Evolutionary conservation across 176 grass and related monocot genomes (phyloP), one percentile per base, ranked within the genome.

Genomic region (Aegilops bicornis): DNA sequence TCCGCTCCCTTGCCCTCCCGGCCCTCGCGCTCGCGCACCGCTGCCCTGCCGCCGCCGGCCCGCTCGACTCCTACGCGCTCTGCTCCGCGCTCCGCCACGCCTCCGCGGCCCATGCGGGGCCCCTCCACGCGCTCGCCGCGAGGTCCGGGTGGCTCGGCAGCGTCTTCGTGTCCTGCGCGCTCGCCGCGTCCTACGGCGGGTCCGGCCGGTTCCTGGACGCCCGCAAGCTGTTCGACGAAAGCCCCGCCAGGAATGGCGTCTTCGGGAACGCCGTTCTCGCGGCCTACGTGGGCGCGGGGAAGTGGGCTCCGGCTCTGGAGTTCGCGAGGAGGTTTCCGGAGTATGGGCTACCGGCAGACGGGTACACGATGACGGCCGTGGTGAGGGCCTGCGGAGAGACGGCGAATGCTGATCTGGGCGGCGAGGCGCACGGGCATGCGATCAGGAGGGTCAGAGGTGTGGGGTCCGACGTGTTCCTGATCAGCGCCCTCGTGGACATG

Each of bases 51-150:
- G 67, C 85, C 56, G 75, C 19, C 67, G 81, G 83, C 10, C 61
- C 90, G 1, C 64, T 87, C 73, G 92, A 94, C 50, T 94, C 93
- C 40, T 94, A 94, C 85, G 83, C 87, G 27, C 85, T 95, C 73
- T 90, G 86, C 85, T 78, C 92, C 82, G 89, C 82, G 19, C 47
- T 87, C 79, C 88, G 82, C 10, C 72, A 83, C 30, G 64, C 76
- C 42, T 71, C 87, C 9, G 72, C 35, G 2, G 22, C 59, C 4
- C 42, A 90, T 0, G 80, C 32, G 27, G 78, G 5, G 36, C 71
- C 76, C 25, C 76, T 95, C 69, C 93, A 95, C 74, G 67, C 82
- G 3, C 45, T 82, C 5, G 79, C 88, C 2, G 31, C 88, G 32
- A 92, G 73, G 79, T 90, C 90, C 8, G 93, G 90, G 3, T 88